These are phyloP conservation scores for Botrytis squamosa DNA, from an alignment of 2,329 filamentous ascomycete species.

Conservation along the genomic window DNA sequence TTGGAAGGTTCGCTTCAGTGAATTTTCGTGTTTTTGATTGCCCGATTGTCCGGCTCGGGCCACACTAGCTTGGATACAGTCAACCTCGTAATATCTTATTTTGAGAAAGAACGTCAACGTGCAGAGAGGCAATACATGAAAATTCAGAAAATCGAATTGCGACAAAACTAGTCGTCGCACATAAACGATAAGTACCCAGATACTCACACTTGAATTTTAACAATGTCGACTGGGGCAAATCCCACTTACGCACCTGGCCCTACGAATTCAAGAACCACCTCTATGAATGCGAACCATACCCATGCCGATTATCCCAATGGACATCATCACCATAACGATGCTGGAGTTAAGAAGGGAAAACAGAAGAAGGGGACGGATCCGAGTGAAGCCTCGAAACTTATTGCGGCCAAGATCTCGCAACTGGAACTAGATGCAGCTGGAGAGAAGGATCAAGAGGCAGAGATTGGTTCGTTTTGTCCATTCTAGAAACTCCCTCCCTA, in stretches of 20 bases:
- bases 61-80: conserved; percentile 20
- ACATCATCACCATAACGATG: conserved; percentile 45
- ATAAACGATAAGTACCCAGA: conserved; percentile 21
- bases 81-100: conserved; percentile 23
- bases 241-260: conserved; percentile 43
- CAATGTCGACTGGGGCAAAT: conserved; percentile 40
- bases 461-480: conserved; percentile 71
- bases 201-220: not conserved
- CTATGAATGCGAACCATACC: conserved; percentile 30
- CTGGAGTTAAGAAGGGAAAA: conserved; percentile 73
- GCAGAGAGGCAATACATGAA: conserved; percentile 19
- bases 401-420: conserved; percentile 92
- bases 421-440: conserved; percentile 89
- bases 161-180: conserved; percentile 15
- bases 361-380: conserved; percentile 82
- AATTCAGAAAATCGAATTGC: conserved; percentile 16
- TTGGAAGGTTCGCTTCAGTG: conserved; percentile 19
- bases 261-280: conserved; percentile 36
- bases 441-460: conserved; percentile 91
- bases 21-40: conserved; percentile 20
- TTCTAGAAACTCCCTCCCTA: conserved; percentile 24
- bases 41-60: conserved; percentile 20
- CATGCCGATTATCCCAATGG: conserved; percentile 38
- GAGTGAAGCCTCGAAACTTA: conserved; percentile 84
- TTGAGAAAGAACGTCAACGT: conserved; percentile 17